Evolutionary conservation across 2,329 filamentous ascomycete species (phyloP).

Genomic region (Allantophomopsis cytisporea): DNA sequence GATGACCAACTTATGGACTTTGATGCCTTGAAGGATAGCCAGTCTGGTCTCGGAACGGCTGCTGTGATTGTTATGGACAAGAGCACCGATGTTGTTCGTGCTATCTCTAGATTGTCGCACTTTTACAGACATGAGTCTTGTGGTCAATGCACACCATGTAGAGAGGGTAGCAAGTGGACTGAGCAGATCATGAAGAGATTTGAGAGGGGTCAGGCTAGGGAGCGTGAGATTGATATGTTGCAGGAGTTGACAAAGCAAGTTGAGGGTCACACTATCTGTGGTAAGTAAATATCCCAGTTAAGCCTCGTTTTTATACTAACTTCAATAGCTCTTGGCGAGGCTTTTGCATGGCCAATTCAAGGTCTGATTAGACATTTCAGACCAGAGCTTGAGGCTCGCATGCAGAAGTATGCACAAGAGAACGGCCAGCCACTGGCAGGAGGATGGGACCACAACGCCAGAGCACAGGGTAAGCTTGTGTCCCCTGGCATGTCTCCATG

Average conservation of each 20-base stretch:
- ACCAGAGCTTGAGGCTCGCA: constrained; percentile 84
- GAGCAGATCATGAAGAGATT: constrained; percentile 98
- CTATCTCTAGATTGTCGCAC: constrained; percentile 82
- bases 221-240: constrained; percentile 96
- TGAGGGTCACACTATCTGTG: constrained; percentile 97
- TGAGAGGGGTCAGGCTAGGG: constrained; percentile 76
- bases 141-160: constrained; percentile 98
- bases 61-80: constrained; percentile 99
- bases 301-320: constrained; percentile 4
- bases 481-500: constrained; percentile 71
- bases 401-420: constrained; percentile 65
- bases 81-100: constrained; percentile 87
- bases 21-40: constrained; percentile 92
- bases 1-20: constrained; percentile 99
- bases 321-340: constrained; percentile 68
- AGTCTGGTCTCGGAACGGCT: constrained; percentile 92
- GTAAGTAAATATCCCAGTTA: constrained; percentile 31
- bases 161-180: constrained; percentile 97
- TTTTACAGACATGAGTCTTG: constrained; percentile 99
- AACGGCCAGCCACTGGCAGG: constrained; percentile 65
- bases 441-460: constrained; percentile 70
- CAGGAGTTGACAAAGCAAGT: constrained; percentile 99
- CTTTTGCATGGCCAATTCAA: constrained; percentile 97
- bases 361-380: constrained; percentile 97
- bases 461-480: constrained; percentile 68